These are phyloP conservation scores for Penicillium arizonense DNA, from an alignment of 495 filamentous ascomycete species.

Conservation along the genomic window DNA sequence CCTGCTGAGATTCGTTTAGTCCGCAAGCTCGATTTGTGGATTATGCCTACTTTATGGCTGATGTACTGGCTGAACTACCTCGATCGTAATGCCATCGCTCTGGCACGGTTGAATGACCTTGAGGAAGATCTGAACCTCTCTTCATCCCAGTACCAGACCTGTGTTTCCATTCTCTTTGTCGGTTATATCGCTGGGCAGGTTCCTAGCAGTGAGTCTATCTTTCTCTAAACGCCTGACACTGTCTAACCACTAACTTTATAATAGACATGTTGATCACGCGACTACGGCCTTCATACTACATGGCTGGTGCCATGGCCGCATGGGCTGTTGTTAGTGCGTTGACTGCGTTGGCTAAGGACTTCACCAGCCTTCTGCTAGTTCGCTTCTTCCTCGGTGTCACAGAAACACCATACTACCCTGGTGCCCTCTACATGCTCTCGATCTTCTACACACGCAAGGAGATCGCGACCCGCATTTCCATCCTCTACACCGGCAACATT, in stretches of 20 bases:
- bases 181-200: slow-evolving; percentile 29
- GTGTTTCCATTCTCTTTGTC: slow-evolving; percentile 55
- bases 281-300: slow-evolving; percentile 22
- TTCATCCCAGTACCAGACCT: slow-evolving; percentile 48
- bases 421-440: slow-evolving; percentile 42
- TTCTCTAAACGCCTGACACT: slow-evolving; percentile 16
- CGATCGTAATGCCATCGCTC: slow-evolving; percentile 39
- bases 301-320: slow-evolving; percentile 37
- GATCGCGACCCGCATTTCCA: slow-evolving; percentile 40
- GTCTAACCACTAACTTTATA: slow-evolving; percentile 27
- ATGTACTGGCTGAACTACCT: slow-evolving; percentile 51
- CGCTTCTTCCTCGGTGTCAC: slow-evolving; percentile 40
- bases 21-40: slow-evolving; percentile 44
- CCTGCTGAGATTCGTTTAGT: slow-evolving; percentile 45
- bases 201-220: slow-evolving; percentile 19
- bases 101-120: slow-evolving; percentile 31
- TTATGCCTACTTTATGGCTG: slow-evolving; percentile 47
- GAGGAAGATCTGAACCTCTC: slow-evolving; percentile 40
- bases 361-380: slow-evolving; percentile 34
- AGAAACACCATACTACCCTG: slow-evolving; percentile 50
- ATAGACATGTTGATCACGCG: slow-evolving; percentile 55
- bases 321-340: slow-evolving; percentile 47
- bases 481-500: slow-evolving; percentile 43
- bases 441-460: slow-evolving; percentile 49
- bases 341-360: slow-evolving; percentile 40